phyloP scores from a whole-genome alignment of 768 basidiomycete genomes.

The Calocybe indica region DNA sequence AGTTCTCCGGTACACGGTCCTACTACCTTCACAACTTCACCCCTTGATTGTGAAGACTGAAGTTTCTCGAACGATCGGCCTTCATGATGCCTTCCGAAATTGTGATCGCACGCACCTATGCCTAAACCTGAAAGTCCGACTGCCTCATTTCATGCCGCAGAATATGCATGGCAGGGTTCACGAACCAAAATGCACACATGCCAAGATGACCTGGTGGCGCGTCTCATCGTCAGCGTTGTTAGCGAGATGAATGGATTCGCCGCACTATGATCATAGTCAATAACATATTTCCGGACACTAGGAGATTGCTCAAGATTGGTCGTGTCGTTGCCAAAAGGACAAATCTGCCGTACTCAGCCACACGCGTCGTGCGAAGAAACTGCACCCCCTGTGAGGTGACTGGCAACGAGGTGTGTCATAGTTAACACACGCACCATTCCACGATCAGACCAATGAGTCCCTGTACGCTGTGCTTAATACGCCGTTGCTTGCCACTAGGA shows the following conservation, averaged over 20 bases:
- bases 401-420: not conserved
- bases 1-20: not conserved
- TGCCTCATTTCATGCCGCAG: no score
- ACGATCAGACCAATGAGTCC: slow-evolving; percentile 45
- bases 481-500: not conserved
- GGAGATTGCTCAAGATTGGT: not conserved
- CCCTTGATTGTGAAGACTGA: slow-evolving; percentile 42
- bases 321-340: no score
- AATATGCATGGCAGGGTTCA: not conserved
- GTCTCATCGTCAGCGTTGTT: not conserved
- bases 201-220: slow-evolving; percentile 26
- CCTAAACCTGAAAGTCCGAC: slow-evolving; percentile 28
- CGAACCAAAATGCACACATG: slow-evolving; percentile 38
- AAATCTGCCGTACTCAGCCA: slow-evolving; percentile 33
- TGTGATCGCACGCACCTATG: slow-evolving; percentile 23
- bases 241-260: not conserved
- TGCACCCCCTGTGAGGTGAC: slow-evolving; percentile 11
- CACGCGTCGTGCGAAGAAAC: slow-evolving; percentile 48
- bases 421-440: slow-evolving; percentile 29
- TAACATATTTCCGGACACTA: slow-evolving; percentile 39
- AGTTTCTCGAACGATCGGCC: slow-evolving; percentile 1
- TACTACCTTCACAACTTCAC: slow-evolving; percentile 17
- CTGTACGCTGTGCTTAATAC: slow-evolving; percentile 13
- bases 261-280: slow-evolving; percentile 39
- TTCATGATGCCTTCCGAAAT: not conserved